Evolutionary conservation across 352 stramenopile species (phyloP).

Genomic region (Peronospora destructor): DNA sequence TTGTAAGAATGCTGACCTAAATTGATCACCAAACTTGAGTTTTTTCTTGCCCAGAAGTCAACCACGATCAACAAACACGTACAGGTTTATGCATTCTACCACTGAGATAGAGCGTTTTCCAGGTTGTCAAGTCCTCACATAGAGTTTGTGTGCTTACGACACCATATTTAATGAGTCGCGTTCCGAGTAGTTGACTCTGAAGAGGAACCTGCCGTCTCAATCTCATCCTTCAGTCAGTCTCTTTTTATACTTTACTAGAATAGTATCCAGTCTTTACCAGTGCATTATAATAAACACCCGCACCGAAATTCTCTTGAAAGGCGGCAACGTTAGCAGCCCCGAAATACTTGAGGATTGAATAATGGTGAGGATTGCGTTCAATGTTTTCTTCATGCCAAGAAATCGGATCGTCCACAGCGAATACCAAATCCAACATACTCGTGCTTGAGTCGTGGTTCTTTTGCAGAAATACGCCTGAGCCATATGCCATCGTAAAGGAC

Average conservation of each 20-base stretch:
- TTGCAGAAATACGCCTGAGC: conserved; percentile 77
- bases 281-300: conserved; percentile 83
- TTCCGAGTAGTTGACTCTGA: conserved; percentile 44
- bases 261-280: no score
- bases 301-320: conserved; percentile 75
- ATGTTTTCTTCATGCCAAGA: conserved; percentile 82
- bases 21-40: no score
- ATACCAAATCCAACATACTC: conserved; percentile 86
- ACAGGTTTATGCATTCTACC: conserved; percentile 85
- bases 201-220: conserved; percentile 39
- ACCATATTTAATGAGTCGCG: conserved; percentile 84
- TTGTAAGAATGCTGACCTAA: conserved; percentile 56
- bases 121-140: conserved; percentile 65
- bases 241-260: neutral
- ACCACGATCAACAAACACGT: conserved; percentile 34
- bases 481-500: conserved; percentile 80
- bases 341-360: conserved; percentile 74
- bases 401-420: conserved; percentile 75
- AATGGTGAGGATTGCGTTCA: conserved; percentile 62
- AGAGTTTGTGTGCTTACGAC: conserved; percentile 78
- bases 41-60: neutral
- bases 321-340: conserved; percentile 45
- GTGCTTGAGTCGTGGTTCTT: conserved; percentile 63
- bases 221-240: neutral
- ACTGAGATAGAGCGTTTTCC: conserved; percentile 84